These are phyloP conservation scores for Cynanchum wilfordii DNA, from an alignment of 257 asterid genomes.

Conservation along the genomic window DNA sequence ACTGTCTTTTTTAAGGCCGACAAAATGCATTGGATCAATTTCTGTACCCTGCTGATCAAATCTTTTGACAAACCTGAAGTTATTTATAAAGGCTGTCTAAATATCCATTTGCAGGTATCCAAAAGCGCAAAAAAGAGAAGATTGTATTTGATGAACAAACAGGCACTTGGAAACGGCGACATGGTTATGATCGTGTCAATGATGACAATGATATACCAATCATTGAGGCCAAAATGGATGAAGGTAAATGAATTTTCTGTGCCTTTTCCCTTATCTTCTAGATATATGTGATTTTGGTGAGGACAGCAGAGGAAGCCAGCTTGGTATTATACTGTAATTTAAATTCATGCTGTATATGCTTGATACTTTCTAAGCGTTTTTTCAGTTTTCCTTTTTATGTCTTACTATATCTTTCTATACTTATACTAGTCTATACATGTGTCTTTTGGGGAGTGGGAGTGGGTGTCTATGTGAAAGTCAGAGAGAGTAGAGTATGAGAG, in stretches of 20 bases:
- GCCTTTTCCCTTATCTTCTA: background rate
- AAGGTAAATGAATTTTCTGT: conserved; percentile 41
- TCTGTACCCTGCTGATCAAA: background rate
- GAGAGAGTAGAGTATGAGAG: too few relatives aligned
- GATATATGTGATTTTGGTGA: background rate
- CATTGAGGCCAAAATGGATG: conserved; percentile 86
- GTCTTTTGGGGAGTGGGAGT: too few relatives aligned
- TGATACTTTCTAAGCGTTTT: too few relatives aligned
- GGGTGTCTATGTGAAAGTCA: too few relatives aligned
- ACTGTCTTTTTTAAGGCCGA: background rate
- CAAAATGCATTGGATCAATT: background rate
- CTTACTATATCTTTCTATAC: too few relatives aligned
- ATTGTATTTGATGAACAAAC: conserved; percentile 75
- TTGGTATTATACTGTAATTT: background rate
- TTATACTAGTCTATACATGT: too few relatives aligned
- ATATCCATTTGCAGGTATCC: conserved; percentile 53
- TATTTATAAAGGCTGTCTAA: background rate
- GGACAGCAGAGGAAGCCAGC: background rate
- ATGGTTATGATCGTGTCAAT: conserved; percentile 87
- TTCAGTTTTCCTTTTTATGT: too few relatives aligned
- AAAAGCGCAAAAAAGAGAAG: conserved; percentile 66
- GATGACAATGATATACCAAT: conserved; percentile 89
- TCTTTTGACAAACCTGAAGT: background rate
- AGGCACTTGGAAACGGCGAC: conserved; percentile 77
- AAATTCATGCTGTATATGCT: background rate